These are phyloP conservation scores for Neonectria neomacrospora DNA, from an alignment of 2,329 filamentous ascomycete genomes.

Conservation along the genomic window DNA sequence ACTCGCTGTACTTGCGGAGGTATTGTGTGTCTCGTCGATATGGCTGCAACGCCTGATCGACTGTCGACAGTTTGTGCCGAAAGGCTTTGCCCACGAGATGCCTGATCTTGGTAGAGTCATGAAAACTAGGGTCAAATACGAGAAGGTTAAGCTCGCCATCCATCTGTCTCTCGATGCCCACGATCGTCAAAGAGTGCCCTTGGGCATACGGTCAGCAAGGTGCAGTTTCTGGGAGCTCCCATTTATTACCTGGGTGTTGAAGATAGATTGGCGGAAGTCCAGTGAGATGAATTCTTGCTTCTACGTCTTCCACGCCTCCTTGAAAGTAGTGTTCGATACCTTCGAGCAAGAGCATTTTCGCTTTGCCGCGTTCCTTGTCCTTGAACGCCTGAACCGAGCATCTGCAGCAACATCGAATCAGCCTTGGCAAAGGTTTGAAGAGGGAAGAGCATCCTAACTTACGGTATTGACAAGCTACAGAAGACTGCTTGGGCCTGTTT, in stretches of 20 bases:
- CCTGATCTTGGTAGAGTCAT: conserved; percentile 71
- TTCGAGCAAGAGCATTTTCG: conserved; percentile 68
- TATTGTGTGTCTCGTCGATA: conserved; percentile 79
- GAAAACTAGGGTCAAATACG: conserved; percentile 89
- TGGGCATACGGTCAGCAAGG: conserved; percentile 8
- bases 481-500: conserved; percentile 82
- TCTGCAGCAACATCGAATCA: conserved; percentile 47
- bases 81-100: conserved; percentile 65
- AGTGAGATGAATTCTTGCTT: conserved; percentile 73
- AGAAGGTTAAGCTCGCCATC: conserved; percentile 76
- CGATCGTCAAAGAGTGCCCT: conserved; percentile 90
- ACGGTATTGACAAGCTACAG: conserved; percentile 73
- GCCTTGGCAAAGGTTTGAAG: background rate
- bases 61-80: conserved; percentile 53
- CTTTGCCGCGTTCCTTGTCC: conserved; percentile 56
- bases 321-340: conserved; percentile 81
- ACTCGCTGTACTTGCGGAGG: conserved; percentile 76
- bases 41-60: conserved; percentile 66
- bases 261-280: conserved; percentile 86
- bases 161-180: conserved; percentile 79
- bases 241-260: conserved; percentile 75
- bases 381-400: conserved; percentile 73
- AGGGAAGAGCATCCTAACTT: conserved; percentile 44
- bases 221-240: background rate
- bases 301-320: conserved; percentile 54